A percentile compares a stretch with the other conserved stretches of the same genome.
Conservation (phyloP, 495 filamentous ascomycete species). For the Podospora australis region DNA sequence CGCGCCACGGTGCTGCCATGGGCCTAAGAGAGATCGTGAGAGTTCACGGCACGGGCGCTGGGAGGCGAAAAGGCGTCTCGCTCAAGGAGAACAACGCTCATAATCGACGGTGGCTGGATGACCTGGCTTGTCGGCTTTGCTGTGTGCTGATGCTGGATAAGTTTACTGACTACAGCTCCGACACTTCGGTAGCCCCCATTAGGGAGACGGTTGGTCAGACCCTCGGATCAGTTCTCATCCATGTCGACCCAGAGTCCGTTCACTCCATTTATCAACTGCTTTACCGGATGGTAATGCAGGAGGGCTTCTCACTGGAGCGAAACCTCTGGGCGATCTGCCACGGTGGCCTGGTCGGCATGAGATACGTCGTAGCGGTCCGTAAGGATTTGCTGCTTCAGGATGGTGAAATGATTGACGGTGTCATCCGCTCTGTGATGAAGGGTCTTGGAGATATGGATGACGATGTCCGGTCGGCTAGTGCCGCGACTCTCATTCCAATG, state of each 20-base stretch:
- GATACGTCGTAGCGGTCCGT: conserved; percentile 90
- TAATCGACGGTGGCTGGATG: conserved; percentile 83
- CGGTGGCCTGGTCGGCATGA: conserved; percentile 92
- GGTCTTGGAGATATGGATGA: conserved; percentile 87
- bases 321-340: conserved; percentile 92
- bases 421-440: conserved; percentile 88
- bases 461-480: conserved; percentile 94
- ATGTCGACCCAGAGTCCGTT: conserved; percentile 68
- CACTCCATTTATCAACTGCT: conserved; percentile 73
- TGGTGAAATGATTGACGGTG: conserved; percentile 79
- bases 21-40: conserved; percentile 86
- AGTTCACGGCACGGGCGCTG: conserved; percentile 88
- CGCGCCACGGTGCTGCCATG: conserved; percentile 95
- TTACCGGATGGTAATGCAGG: conserved; percentile 86
- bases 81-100: conserved; percentile 67
- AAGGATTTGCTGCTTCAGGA: conserved; percentile 85
- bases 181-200: conserved; percentile 93
- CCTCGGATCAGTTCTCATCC: conserved; percentile 77
- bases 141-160: conserved; percentile 96
- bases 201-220: conserved; percentile 96
- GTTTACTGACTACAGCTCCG: conserved; percentile 95
- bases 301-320: conserved; percentile 60
- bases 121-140: conserved; percentile 83
- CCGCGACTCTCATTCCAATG: conserved; percentile 91
- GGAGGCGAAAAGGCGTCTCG: conserved; percentile 62